phyloP scores from a whole-genome alignment of 140 eudicot genomes.

The Stevia rebaudiana region DNA sequence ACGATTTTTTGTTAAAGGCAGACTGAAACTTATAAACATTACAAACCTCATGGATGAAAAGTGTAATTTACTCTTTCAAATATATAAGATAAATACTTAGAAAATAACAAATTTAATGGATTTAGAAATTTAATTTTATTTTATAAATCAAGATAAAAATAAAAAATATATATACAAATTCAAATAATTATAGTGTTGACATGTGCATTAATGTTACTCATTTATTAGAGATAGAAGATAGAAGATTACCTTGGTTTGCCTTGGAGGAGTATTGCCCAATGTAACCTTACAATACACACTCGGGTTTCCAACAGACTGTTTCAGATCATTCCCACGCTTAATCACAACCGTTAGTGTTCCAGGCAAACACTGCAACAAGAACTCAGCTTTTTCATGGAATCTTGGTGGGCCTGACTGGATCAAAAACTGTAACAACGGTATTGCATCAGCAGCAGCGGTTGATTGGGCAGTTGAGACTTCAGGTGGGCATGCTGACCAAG shows the following conservation, averaged over 20 bases:
- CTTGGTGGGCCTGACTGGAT: conserved; percentile 99
- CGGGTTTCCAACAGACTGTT: conserved; percentile 93
- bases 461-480: conserved; percentile 94
- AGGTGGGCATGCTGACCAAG: conserved; percentile 99
- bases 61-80: too few relatives aligned
- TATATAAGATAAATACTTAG: too few relatives aligned
- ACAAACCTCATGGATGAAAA: too few relatives aligned
- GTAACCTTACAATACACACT: conserved; percentile 95
- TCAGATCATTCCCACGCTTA: conserved; percentile 90
- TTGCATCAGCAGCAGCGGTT: conserved; percentile 97
- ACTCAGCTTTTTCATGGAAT: conserved; percentile 93
- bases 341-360: conserved; percentile 83
- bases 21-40: too few relatives aligned
- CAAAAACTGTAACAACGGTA: conserved; percentile 82
- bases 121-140: too few relatives aligned
- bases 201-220: too few relatives aligned
- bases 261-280: conserved; percentile 82
- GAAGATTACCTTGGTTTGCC: conserved; percentile 94
- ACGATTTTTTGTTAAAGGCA: too few relatives aligned
- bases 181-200: too few relatives aligned
- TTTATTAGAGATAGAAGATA: too few relatives aligned
- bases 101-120: too few relatives aligned
- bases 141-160: too few relatives aligned
- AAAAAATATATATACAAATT: too few relatives aligned
- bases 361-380: conserved; percentile 90